A percentile compares a stretch with the other conserved stretches of the same genome.
Conservation (phyloP, 257 asterid genomes). For the Fraxinus quadrangulata region DNA sequence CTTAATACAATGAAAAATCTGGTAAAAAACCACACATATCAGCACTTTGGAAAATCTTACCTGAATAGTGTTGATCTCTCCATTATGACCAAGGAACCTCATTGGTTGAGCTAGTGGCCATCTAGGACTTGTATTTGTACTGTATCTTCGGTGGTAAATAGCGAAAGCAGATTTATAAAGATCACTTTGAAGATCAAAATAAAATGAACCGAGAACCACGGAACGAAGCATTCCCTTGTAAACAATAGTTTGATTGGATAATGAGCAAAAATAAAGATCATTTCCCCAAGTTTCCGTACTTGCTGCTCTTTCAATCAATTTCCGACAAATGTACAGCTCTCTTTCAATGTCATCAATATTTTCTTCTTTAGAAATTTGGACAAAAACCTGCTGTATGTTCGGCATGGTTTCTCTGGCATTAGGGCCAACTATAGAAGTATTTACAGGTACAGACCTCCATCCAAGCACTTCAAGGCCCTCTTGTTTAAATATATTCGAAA, state of each 20-base stretch:
- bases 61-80: constrained; percentile 99
- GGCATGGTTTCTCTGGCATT: constrained; percentile 92
- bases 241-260: constrained; percentile 93
- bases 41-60: constrained; percentile 35
- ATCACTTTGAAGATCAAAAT: constrained; percentile 75
- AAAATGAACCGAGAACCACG: constrained; percentile 87
- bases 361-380: constrained; percentile 81
- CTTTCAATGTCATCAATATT: constrained; percentile 90
- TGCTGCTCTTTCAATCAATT: constrained; percentile 77
- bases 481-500: constrained; percentile 64
- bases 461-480: constrained; percentile 99
- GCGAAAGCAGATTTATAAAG: constrained; percentile 88
- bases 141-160: constrained; percentile 93
- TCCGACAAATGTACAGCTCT: constrained; percentile 89
- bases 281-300: constrained; percentile 77
- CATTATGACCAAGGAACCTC: constrained; percentile 99
- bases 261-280: constrained; percentile 92
- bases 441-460: constrained; percentile 96
- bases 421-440: constrained; percentile 74
- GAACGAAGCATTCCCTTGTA: constrained; percentile 99
- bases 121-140: constrained; percentile 97
- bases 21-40: constrained; percentile 16
- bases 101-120: constrained; percentile 99
- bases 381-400: constrained; percentile 87
- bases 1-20: constrained; percentile 28